Base-by-base conservation (phyloP, 2,329 filamentous ascomycete genomes). In the Anisogramma anomala region DNA sequence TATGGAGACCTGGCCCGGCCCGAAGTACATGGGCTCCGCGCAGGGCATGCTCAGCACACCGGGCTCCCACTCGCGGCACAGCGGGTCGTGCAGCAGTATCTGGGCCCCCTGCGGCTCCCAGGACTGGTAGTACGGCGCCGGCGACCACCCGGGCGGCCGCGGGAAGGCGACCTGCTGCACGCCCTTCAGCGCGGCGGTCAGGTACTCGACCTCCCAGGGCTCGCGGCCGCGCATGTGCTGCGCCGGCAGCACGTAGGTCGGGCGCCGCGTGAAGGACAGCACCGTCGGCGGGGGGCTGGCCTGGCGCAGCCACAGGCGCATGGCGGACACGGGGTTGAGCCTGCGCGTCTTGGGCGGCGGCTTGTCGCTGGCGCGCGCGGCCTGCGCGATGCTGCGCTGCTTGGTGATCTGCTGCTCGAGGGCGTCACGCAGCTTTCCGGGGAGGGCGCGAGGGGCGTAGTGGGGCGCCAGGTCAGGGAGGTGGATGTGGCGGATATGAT, bases 261-360 rank as follows among this genome's bases (percentile, higher is more conserved):
- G 44, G 7, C 44, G 33, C 4, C 44, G 44, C 13, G 44, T 44
- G 35, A 47, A 47, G 4, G 41, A 41, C 4, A 47, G 37, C 17
- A 47, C 41, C 1, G 41, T 44, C 3, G 44, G 44, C 6, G 44
- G 41, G 3, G 44, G 44, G n/a, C 41, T 36, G 17, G 44, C 44
- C 6, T 17, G 17, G n/a, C 27, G 27, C 6, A 44, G 5, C 44
- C 44, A 47, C 14, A 22, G 8, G 2, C 28, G 30, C 17, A 34
- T 18, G 38, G 20, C 23, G 10, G 14, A 20, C 11, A 13, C 25
- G 10, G 14, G 22, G 14, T 33, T 15, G n/a, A n/a, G n/a, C n/a
- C n/a, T n/a, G n/a, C n/a, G n/a, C n/a, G n/a, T 25, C 6, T 14
- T 6, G 19, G 11, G 20, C 4, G 10, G 4, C 27, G 5, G 17